These are phyloP conservation scores for Suillus fuscotomentosus DNA, from an alignment of 768 basidiomycete species.

Conservation along the genomic window DNA sequence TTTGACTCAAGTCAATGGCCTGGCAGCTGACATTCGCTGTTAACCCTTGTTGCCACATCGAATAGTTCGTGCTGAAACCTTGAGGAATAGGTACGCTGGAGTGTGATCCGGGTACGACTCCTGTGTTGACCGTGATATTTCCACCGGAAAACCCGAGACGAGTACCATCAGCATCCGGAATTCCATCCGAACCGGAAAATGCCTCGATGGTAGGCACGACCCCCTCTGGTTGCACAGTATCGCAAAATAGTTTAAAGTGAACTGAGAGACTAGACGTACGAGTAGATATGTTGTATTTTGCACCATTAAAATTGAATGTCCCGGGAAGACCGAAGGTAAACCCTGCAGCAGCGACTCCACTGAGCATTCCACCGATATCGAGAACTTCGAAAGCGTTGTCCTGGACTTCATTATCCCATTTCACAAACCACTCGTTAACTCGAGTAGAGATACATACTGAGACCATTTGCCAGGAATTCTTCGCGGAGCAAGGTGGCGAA, in stretches of 20 bases:
- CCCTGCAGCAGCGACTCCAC: slow-evolving; percentile 11
- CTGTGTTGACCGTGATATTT: slow-evolving; percentile 1
- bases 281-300: slow-evolving; percentile 17
- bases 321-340: slow-evolving; percentile 9
- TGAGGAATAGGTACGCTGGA: neutral
- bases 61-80: slow-evolving; percentile 6
- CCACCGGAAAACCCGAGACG: slow-evolving; percentile 7
- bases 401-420: neutral
- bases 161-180: neutral
- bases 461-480: neutral
- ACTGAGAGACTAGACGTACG: neutral
- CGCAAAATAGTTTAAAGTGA: neutral
- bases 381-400: slow-evolving; percentile 7
- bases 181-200: slow-evolving; percentile 3
- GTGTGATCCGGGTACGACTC: neutral
- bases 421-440: neutral
- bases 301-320: slow-evolving; percentile 16
- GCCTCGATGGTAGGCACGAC: slow-evolving; percentile 1
- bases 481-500: slow-evolving; percentile 5
- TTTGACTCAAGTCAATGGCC: neutral
- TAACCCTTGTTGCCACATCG: slow-evolving; percentile 7
- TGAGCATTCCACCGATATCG: slow-evolving; percentile 7
- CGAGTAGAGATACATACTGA: neutral
- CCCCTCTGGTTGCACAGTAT: slow-evolving; percentile 1
- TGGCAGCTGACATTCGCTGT: slow-evolving; percentile 6